Percentiles rank a stretch among this genome's conserved stretches.
These are phyloP conservation scores for Pseudopyrenochaeta lycopersici DNA, from an alignment of 2,329 filamentous ascomycete species.

Conservation along the genomic window DNA sequence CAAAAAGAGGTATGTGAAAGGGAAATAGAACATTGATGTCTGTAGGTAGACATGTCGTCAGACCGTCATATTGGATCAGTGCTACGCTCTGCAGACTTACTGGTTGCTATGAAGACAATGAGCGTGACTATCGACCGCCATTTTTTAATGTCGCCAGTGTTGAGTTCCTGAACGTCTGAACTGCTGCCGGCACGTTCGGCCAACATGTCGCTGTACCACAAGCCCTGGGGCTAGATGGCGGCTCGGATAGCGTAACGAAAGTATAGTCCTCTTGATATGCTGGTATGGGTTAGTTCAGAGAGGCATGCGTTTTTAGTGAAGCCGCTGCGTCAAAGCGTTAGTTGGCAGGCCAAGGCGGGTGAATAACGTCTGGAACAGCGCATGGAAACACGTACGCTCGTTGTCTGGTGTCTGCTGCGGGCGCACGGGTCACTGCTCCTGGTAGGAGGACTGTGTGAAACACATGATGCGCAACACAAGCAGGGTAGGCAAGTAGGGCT, in stretches of 20 bases:
- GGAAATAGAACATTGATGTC: constrained; percentile 75
- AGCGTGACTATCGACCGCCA: constrained; percentile 78
- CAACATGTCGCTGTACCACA: constrained; percentile 10
- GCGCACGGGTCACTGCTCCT: background rate
- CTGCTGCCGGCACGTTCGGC: constrained; percentile 7
- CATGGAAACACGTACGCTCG: background rate
- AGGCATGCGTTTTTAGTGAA: background rate
- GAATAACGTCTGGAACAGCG: background rate
- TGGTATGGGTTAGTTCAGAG: background rate
- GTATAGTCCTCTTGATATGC: background rate
- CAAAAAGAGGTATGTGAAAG: constrained; percentile 69
- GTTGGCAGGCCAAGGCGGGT: background rate
- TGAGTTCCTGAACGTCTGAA: constrained; percentile 34
- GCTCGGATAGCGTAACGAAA: background rate
- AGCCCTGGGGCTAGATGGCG: background rate
- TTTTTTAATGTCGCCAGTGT: constrained; percentile 66
- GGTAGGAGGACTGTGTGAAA: background rate
- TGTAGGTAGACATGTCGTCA: constrained; percentile 41
- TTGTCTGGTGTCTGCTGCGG: background rate
- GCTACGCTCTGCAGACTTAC: constrained; percentile 57
- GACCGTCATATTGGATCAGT: background rate
- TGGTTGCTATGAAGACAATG: constrained; percentile 73
- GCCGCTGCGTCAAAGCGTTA: background rate
- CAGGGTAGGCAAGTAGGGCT: constrained; percentile 18
- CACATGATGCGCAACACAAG: background rate